phyloP scores from a whole-genome alignment of 2,329 filamentous ascomycete species.

The Tolypocladium cylindrosporum region DNA sequence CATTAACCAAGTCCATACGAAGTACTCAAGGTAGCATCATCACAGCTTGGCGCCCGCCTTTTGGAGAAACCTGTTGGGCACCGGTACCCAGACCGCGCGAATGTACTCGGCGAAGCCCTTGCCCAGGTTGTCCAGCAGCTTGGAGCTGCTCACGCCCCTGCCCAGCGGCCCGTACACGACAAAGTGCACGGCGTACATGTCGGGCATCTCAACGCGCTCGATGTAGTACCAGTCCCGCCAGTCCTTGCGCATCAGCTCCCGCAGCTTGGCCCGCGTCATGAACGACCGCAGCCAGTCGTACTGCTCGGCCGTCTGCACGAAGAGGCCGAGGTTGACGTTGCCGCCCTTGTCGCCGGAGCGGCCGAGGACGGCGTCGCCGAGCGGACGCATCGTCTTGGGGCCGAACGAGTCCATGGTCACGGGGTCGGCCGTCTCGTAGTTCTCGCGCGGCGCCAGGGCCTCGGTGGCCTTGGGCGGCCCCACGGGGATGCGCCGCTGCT shows the following conservation, averaged over 20 bases:
- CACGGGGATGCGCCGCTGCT: conserved; percentile 5
- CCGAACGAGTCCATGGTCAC: conserved; percentile 7
- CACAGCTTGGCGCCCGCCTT: conserved; percentile 1
- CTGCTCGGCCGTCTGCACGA: conserved; percentile 30
- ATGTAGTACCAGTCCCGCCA: conserved; percentile 21
- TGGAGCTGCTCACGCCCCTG: conserved; percentile 35
- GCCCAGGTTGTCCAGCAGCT: conserved; percentile 35
- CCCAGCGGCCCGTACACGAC: conserved; percentile 37
- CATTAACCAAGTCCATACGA: too few species aligned
- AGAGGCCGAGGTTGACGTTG: conserved; percentile 34
- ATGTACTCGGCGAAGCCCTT: conserved; percentile 43
- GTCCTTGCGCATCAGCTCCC: conserved; percentile 24
- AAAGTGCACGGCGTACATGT: conserved; percentile 37
- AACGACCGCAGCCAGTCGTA: conserved; percentile 33
- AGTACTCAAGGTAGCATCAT: neutral
- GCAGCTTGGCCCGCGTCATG: conserved; percentile 27
- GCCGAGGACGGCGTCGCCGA: conserved; percentile 19
- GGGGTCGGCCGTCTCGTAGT: conserved; percentile 11
- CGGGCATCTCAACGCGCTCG: conserved; percentile 36
- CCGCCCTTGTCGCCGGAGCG: conserved; percentile 30
- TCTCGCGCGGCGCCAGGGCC: conserved; percentile 8
- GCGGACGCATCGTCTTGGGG: conserved; percentile 10
- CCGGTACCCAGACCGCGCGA: conserved; percentile 15
- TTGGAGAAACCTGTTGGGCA: conserved; percentile 10
- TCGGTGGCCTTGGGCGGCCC: conserved; percentile 9